Percentiles rank a stretch among this genome's conserved stretches.
phyloP scores from a whole-genome alignment of 352 stramenopile genomes.

The Thalassiosira oceanica region DNA sequence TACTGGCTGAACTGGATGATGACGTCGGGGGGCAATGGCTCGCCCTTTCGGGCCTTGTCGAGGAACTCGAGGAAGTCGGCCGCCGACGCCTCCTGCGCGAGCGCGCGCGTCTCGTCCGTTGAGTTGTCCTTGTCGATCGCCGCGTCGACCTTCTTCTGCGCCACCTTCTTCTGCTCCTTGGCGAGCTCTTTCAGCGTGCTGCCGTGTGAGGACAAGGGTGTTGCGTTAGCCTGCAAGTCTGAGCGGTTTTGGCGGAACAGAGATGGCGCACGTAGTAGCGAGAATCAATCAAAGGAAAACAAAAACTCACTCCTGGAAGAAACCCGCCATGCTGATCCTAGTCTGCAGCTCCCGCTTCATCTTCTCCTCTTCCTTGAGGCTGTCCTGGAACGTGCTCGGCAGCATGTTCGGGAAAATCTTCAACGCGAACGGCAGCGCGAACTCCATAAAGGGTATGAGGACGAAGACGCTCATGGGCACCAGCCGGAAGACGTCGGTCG shows the following conservation, averaged over 20 bases:
- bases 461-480: slow-evolving; percentile 97
- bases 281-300: slow-evolving; percentile 22
- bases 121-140: slow-evolving; percentile 31
- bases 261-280: no score
- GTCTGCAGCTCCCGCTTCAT: slow-evolving; percentile 97
- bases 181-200: slow-evolving; percentile 87
- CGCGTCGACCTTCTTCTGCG: slow-evolving; percentile 34
- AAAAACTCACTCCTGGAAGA: slow-evolving; percentile 90
- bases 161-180: slow-evolving; percentile 83
- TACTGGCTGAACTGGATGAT: slow-evolving; percentile 89
- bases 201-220: no score
- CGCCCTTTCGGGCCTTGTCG: slow-evolving; percentile 78
- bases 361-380: slow-evolving; percentile 91
- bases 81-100: slow-evolving; percentile 62
- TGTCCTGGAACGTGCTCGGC: slow-evolving; percentile 96
- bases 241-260: no score
- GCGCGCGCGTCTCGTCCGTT: slow-evolving; percentile 25
- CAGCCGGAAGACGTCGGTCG: slow-evolving; percentile 94
- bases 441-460: slow-evolving; percentile 98
- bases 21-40: slow-evolving; percentile 76
- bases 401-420: slow-evolving; percentile 99
- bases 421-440: slow-evolving; percentile 94
- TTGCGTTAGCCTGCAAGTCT: no score
- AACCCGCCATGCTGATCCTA: slow-evolving; percentile 92
- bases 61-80: slow-evolving; percentile 80